Conservation (phyloP, 2,329 filamentous ascomycete species). For the Ascochyta lentis region DNA sequence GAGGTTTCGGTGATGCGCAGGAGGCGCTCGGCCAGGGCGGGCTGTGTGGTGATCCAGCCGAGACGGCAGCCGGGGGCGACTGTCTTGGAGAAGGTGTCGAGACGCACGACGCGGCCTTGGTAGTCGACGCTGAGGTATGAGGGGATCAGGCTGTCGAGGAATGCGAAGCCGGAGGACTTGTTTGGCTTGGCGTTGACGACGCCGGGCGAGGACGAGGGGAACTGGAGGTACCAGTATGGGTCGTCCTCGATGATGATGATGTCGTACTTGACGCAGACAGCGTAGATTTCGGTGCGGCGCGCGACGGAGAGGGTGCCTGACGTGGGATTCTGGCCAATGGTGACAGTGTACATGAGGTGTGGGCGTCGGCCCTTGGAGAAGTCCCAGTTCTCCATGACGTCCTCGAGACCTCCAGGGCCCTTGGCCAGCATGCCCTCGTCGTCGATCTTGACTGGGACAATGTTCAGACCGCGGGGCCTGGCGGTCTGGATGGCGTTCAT, state of each 20-base stretch:
- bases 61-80: slow-evolving; percentile 87
- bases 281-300: slow-evolving; percentile 80
- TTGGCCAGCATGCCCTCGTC: slow-evolving; percentile 77
- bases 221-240: slow-evolving; percentile 95
- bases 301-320: slow-evolving; percentile 75
- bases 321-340: slow-evolving; percentile 90
- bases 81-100: slow-evolving; percentile 95
- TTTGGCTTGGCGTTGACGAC: slow-evolving; percentile 46
- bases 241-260: slow-evolving; percentile 93
- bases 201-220: slow-evolving; percentile 68
- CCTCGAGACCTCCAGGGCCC: slow-evolving; percentile 75
- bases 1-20: slow-evolving; percentile 75
- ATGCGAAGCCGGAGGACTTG: slow-evolving; percentile 71
- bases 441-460: slow-evolving; percentile 78
- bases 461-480: slow-evolving; percentile 72
- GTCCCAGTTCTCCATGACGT: slow-evolving; percentile 86
- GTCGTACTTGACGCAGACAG: slow-evolving; percentile 81
- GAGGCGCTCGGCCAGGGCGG: slow-evolving; percentile 76
- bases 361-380: slow-evolving; percentile 74
- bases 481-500: slow-evolving; percentile 75
- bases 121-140: slow-evolving; percentile 82
- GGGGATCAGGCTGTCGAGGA: slow-evolving; percentile 82
- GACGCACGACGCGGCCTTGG: slow-evolving; percentile 84
- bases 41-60: slow-evolving; percentile 89
- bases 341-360: slow-evolving; percentile 88